Conservation (phyloP, 441 rosid species). For the Viola pubescens region DNA sequence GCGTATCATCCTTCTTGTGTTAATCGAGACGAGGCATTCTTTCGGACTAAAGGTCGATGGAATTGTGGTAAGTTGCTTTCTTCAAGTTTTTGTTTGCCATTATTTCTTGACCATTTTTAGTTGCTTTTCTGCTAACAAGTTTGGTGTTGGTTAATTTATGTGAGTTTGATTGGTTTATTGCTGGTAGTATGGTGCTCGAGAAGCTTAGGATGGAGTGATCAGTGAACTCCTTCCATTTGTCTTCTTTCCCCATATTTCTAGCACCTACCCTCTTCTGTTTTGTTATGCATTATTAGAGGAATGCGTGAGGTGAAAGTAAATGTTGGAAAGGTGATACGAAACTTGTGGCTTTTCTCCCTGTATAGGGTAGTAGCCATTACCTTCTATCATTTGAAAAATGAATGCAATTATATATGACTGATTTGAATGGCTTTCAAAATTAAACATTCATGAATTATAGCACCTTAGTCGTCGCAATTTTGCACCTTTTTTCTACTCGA, state of each 20-base stretch:
- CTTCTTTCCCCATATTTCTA: neutral
- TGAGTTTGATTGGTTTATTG: neutral
- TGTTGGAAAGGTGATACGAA: neutral
- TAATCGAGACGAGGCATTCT: constrained; percentile 79
- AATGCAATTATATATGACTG: neutral
- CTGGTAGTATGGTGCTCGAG: constrained; percentile 8
- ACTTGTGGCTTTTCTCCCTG: neutral
- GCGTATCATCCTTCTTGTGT: constrained; percentile 91
- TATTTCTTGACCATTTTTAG: neutral
- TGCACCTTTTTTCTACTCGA: constrained; percentile 10
- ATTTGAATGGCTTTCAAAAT: neutral
- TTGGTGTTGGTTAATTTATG: neutral
- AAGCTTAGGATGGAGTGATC: constrained; percentile 12
- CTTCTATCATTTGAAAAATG: no score
- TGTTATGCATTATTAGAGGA: neutral
- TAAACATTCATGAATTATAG: constrained; percentile 3
- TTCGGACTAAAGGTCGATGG: constrained; percentile 77
- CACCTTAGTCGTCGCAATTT: constrained; percentile 10
- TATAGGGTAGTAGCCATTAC: neutral
- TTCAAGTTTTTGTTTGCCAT: neutral
- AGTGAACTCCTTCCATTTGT: constrained; percentile 2
- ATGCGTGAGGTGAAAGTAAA: neutral
- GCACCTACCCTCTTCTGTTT: neutral
- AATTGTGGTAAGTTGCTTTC: constrained; percentile 72
- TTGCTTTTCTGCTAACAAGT: neutral